These are phyloP conservation scores for Trichosanthes truncata DNA, from an alignment of 306 rosid species.

Conservation along the genomic window DNA sequence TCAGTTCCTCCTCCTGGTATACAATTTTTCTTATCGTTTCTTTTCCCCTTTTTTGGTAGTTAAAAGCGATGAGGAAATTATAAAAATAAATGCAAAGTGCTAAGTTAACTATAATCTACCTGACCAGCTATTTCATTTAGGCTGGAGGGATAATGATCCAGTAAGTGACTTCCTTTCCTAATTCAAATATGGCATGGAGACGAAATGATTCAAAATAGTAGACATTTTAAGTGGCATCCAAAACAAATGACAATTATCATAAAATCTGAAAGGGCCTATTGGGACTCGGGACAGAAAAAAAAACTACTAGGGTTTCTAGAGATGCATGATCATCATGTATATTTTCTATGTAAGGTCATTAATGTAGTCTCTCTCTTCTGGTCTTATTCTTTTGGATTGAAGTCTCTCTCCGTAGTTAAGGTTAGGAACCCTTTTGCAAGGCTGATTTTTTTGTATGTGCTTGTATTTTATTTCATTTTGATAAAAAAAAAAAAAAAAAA, in stretches of 20 bases:
- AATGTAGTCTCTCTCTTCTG: too few relatives aligned
- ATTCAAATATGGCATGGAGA: not conserved
- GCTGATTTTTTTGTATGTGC: too few relatives aligned
- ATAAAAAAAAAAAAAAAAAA: too few relatives aligned
- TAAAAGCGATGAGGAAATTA: not conserved
- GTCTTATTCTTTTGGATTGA: too few relatives aligned
- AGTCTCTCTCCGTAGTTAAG: too few relatives aligned
- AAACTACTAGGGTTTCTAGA: not conserved
- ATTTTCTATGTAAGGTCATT: too few relatives aligned
- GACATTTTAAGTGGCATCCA: not conserved
- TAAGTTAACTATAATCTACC: not conserved
- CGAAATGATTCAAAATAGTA: not conserved
- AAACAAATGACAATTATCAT: not conserved
- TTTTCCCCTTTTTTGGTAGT: not conserved
- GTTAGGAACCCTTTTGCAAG: too few relatives aligned
- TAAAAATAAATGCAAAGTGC: not conserved
- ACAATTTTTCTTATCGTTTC: not conserved
- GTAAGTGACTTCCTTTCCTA: not conserved
- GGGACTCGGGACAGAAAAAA: not conserved
- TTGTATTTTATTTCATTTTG: too few relatives aligned
- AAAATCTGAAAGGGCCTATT: not conserved
- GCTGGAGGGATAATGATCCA: not conserved
- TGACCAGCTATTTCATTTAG: not conserved
- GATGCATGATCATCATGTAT: too few relatives aligned
- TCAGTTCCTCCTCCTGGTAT: slow-evolving; percentile 86